These are phyloP conservation scores for Pisolithus albus DNA, from an alignment of 768 basidiomycete species.

Conservation along the genomic window DNA sequence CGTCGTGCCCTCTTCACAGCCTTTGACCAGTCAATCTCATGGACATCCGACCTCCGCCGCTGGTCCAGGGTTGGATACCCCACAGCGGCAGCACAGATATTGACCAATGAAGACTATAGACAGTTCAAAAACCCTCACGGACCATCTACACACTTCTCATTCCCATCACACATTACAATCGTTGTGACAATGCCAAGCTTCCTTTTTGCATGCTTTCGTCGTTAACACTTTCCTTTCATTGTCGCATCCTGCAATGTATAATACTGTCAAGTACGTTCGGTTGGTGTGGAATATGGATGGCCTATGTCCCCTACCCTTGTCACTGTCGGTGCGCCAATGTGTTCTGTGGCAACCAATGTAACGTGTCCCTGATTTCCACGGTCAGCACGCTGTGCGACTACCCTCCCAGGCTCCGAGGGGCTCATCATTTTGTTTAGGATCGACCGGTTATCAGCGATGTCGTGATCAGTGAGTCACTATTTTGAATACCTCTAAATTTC, in stretches of 20 bases:
- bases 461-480: background rate
- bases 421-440: background rate
- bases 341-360: background rate
- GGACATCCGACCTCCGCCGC: slow-evolving; percentile 20
- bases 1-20: slow-evolving; percentile 16
- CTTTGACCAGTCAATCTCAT: slow-evolving; percentile 22
- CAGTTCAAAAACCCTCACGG: background rate
- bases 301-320: background rate
- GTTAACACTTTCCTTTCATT: background rate
- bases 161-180: background rate
- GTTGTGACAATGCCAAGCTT: background rate
- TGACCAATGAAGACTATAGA: background rate
- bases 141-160: background rate
- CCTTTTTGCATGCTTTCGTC: background rate
- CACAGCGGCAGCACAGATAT: slow-evolving; percentile 19
- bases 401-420: background rate
- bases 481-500: too few species aligned
- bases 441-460: background rate
- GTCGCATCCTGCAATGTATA: background rate
- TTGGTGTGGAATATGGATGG: background rate
- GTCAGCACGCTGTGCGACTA: too few species aligned
- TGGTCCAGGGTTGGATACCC: slow-evolving; percentile 17
- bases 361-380: background rate
- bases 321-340: background rate
- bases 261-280: background rate